phyloP scores from a whole-genome alignment of 164 flowering plant genomes.

The Platanus orientalis region DNA sequence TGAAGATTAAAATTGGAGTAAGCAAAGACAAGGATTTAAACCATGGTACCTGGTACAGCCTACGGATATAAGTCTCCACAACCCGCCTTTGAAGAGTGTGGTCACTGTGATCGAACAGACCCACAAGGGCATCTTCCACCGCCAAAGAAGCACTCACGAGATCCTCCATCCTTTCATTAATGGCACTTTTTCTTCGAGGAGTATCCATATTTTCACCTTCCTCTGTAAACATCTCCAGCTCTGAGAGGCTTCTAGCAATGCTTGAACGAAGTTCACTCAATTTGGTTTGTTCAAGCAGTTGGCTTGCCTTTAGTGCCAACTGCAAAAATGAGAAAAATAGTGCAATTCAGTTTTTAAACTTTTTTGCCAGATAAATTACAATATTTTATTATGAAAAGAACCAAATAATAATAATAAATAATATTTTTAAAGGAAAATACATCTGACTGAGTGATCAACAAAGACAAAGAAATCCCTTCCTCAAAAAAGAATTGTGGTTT shows the following conservation, averaged over 20 bases:
- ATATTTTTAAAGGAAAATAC: background rate
- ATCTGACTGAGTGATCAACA: background rate
- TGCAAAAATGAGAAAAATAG: slow-evolving; percentile 24
- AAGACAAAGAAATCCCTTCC: background rate
- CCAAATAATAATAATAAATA: background rate
- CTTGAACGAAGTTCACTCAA: slow-evolving; percentile 94
- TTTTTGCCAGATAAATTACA: background rate
- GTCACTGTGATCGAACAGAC: slow-evolving; percentile 95
- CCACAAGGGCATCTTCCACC: slow-evolving; percentile 98
- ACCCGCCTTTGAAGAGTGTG: slow-evolving; percentile 98
- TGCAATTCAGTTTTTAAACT: background rate
- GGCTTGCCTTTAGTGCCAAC: slow-evolving; percentile 98
- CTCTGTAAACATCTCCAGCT: slow-evolving; percentile 98
- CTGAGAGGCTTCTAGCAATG: slow-evolving; percentile 98
- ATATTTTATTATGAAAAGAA: background rate
- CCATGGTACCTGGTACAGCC: slow-evolving; percentile 82
- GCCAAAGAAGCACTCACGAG: slow-evolving; percentile 92
- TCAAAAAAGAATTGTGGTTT: background rate
- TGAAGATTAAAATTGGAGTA: background rate
- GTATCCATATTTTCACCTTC: slow-evolving; percentile 94
- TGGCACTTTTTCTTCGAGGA: slow-evolving; percentile 95
- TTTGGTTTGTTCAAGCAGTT: slow-evolving; percentile 93
- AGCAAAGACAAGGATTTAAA: slow-evolving; percentile 2
- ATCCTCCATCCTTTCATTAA: slow-evolving; percentile 96
- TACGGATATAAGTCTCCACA: slow-evolving; percentile 91